Evolutionary conservation across 192 early-diverging fungal genomes (phyloP).

Genomic region (Entomortierella parvispora): DNA sequence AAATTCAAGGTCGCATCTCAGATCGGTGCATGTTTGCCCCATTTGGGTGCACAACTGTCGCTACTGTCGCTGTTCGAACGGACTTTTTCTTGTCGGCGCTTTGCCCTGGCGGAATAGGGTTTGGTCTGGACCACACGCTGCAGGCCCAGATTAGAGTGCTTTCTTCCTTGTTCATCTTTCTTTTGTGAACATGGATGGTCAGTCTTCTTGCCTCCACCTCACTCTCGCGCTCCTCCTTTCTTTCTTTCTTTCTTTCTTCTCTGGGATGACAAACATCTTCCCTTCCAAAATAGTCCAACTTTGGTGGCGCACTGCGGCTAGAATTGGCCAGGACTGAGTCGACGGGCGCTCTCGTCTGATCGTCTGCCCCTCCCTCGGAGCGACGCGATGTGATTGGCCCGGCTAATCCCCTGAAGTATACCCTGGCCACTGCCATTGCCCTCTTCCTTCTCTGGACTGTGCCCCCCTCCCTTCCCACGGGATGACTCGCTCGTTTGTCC

Average conservation of each 20-base stretch:
- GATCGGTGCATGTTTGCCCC: constrained; percentile 26
- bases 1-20: no score
- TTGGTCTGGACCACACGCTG: not conserved
- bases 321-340: no score
- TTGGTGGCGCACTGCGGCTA: no score
- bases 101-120: not conserved
- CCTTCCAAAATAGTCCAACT: no score
- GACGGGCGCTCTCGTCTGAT: no score
- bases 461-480: not conserved
- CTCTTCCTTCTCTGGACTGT: not conserved
- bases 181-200: no score
- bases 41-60: constrained; percentile 12
- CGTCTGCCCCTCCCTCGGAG: no score
- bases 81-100: not conserved
- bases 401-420: constrained; percentile 3
- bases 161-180: not conserved
- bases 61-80: not conserved
- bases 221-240: not conserved
- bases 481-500: no score
- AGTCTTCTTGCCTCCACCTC: no score
- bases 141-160: not conserved
- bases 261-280: no score
- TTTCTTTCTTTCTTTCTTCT: not conserved
- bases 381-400: constrained; percentile 10
- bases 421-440: not conserved